Evolutionary conservation across 805 yeast genomes (phyloP).

Genomic region (Metschnikowia amazonensis): DNA sequence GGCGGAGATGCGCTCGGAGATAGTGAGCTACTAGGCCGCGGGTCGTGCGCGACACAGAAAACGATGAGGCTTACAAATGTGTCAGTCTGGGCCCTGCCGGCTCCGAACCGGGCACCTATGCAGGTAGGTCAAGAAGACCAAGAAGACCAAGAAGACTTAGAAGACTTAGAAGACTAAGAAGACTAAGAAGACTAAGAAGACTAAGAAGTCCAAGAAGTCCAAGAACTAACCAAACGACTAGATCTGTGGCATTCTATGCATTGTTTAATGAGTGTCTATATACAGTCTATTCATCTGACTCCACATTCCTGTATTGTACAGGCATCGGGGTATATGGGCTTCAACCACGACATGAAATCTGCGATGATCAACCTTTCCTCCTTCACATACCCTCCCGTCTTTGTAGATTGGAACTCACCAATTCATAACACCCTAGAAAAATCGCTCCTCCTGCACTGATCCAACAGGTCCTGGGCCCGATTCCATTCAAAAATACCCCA

Average conservation of each 20-base stretch:
- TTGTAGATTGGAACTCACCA: slow-evolving; percentile 41
- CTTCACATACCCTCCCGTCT: not conserved
- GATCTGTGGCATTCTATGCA: not conserved
- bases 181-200: too few relatives aligned
- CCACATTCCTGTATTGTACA: not conserved
- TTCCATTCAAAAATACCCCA: slow-evolving; percentile 70
- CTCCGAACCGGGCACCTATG: too few relatives aligned
- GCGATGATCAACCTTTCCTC: too few relatives aligned
- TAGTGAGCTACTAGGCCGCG: slow-evolving; percentile 2
- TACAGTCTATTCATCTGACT: not conserved
- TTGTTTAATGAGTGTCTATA: slow-evolving; percentile 13
- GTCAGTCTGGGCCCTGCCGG: too few relatives aligned
- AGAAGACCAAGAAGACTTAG: too few relatives aligned
- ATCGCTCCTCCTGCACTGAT: slow-evolving; percentile 98
- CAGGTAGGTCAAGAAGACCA: too few relatives aligned
- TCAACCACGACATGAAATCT: too few relatives aligned
- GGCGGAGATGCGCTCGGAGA: not conserved
- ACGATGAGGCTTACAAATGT: not conserved
- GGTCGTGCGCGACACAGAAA: not conserved
- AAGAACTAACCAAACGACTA: too few relatives aligned
- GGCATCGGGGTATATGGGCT: not conserved
- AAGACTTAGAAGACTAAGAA: too few relatives aligned
- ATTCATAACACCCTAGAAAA: slow-evolving; percentile 90
- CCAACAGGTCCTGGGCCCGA: slow-evolving; percentile 97
- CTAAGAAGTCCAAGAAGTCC: too few relatives aligned